phyloP scores from a whole-genome alignment of 768 basidiomycete species.

The Crassisporium funariophilum region DNA sequence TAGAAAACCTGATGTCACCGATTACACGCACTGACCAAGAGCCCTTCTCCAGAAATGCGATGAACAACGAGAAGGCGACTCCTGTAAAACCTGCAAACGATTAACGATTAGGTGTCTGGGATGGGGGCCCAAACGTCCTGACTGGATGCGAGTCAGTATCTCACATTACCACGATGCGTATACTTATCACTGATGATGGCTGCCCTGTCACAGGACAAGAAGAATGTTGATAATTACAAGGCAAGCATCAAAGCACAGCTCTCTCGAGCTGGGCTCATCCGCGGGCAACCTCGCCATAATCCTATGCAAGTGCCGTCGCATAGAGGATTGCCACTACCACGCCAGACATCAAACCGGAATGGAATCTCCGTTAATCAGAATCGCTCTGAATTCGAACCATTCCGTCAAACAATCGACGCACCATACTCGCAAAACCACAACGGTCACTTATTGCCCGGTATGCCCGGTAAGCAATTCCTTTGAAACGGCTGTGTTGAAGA shows the following conservation, averaged over 20 bases:
- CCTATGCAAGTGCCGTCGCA: slow-evolving; percentile 40
- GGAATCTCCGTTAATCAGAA: slow-evolving; percentile 12
- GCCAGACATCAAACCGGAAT: slow-evolving; percentile 16
- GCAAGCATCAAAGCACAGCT: slow-evolving; percentile 82
- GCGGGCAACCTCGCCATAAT: slow-evolving; percentile 75
- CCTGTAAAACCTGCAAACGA: slow-evolving; percentile 80
- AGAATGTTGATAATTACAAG: slow-evolving; percentile 80
- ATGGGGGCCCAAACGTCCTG: slow-evolving; percentile 84
- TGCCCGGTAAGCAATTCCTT: slow-evolving; percentile 42
- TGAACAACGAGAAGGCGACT: slow-evolving; percentile 78
- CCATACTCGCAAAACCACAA: slow-evolving; percentile 26
- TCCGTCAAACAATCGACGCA: slow-evolving; percentile 22
- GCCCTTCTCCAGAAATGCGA: slow-evolving; percentile 73
- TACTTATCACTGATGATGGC: slow-evolving; percentile 17
- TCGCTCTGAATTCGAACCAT: slow-evolving; percentile 25
- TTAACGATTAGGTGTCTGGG: slow-evolving; percentile 82
- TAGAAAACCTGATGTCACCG: slow-evolving; percentile 15
- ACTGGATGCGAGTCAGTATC: slow-evolving; percentile 77
- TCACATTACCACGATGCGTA: neutral
- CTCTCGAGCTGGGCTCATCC: slow-evolving; percentile 75
- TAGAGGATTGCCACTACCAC: slow-evolving; percentile 17
- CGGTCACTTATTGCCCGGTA: slow-evolving; percentile 37
- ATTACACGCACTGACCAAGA: slow-evolving; percentile 14
- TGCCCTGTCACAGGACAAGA: slow-evolving; percentile 63
- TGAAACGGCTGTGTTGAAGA: neutral